Conservation (phyloP, 371 early-diverging fungal genomes). For the Mortierella sp. region DNA sequence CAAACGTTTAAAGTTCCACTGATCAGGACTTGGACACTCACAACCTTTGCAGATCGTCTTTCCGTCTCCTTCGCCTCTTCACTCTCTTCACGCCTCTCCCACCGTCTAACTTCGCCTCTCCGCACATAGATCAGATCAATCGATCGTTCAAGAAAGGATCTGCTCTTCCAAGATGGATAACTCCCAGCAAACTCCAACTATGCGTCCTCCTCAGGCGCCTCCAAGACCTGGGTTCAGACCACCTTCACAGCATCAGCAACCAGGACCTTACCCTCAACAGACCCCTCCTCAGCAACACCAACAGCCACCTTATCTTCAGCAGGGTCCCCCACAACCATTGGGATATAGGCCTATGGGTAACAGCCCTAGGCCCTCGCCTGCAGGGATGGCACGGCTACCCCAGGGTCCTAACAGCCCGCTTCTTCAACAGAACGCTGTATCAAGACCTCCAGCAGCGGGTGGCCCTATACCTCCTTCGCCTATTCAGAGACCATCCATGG, state of each 20-base stretch:
- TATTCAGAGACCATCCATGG: conserved; percentile 38
- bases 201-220: conserved; percentile 42
- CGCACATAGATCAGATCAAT: no score
- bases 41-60: no score
- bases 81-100: no score
- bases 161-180: no score
- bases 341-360: conserved; percentile 24
- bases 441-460: conserved; percentile 27
- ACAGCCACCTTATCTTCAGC: conserved; percentile 21
- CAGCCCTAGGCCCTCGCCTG: conserved; percentile 34
- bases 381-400: conserved; percentile 20
- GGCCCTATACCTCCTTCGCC: conserved; percentile 31
- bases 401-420: conserved; percentile 32
- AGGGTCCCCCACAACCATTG: conserved; percentile 11
- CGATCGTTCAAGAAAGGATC: no score
- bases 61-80: no score
- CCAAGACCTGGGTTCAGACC: conserved; percentile 50
- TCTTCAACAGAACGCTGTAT: conserved; percentile 24
- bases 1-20: no score
- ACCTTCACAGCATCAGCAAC: conserved; percentile 20
- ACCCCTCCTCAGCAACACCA: conserved; percentile 17
- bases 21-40: no score
- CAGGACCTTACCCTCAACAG: background rate
- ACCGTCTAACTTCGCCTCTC: no score
- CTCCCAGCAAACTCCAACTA: conserved; percentile 27